Evolutionary conservation across 768 basidiomycete species (phyloP).

Genomic region (Pulveroboletus frians): DNA sequence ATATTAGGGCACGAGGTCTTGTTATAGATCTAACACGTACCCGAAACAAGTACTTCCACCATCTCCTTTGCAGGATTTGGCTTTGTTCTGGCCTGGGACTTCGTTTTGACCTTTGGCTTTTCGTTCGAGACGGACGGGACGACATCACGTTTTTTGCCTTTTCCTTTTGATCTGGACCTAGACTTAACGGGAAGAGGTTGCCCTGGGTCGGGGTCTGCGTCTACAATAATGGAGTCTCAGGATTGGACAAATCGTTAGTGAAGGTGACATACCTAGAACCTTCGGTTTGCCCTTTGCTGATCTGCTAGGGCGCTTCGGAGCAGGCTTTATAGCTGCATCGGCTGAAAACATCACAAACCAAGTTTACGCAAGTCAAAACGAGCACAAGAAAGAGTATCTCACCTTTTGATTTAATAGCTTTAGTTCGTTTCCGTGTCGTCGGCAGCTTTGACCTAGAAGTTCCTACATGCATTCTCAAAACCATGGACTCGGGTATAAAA

Average conservation of each 20-base stretch:
- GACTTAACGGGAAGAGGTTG: slow-evolving; percentile 1
- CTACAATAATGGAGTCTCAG: not conserved
- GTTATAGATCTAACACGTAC: slow-evolving; percentile 1
- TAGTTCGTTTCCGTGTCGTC: slow-evolving; percentile 8
- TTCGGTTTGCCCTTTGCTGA: slow-evolving; percentile 13
- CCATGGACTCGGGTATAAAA: not conserved
- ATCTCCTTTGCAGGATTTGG: slow-evolving; percentile 1
- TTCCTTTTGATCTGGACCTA: slow-evolving; percentile 7
- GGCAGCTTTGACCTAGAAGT: slow-evolving; percentile 6
- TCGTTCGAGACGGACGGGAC: not conserved
- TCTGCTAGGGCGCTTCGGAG: slow-evolving; percentile 15
- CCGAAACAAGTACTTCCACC: slow-evolving; percentile 11
- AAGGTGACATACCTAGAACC: not conserved
- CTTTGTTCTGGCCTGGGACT: slow-evolving; percentile 7
- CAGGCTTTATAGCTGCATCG: not conserved
- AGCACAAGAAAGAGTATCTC: not conserved
- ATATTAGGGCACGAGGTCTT: not conserved
- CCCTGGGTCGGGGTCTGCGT: slow-evolving; percentile 2
- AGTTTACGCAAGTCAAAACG: not conserved
- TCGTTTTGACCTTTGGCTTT: slow-evolving; percentile 4
- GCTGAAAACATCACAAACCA: not conserved
- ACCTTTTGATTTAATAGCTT: slow-evolving; percentile 4
- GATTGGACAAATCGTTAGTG: not conserved
- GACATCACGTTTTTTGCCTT: slow-evolving; percentile 1
- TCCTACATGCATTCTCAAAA: slow-evolving; percentile 8